A percentile compares a stretch with the other conserved stretches of the same genome.
phyloP scores from a whole-genome alignment of 768 basidiomycete species.

The Mycena leptocephala region DNA sequence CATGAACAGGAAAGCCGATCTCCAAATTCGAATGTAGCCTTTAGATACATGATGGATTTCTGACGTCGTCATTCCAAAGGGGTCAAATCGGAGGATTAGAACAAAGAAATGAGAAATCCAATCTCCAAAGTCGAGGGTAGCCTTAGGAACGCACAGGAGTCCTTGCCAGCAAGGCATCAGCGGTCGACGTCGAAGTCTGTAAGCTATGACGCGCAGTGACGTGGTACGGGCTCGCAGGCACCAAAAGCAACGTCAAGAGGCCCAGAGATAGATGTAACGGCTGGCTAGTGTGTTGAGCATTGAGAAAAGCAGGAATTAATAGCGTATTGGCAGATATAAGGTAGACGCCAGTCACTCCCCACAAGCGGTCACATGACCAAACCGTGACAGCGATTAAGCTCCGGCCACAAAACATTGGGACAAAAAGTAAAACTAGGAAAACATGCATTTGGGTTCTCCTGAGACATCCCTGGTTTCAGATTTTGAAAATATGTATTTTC shows the following conservation, averaged over 20 bases:
- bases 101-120: background rate
- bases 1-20: too few relatives aligned
- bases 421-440: too few relatives aligned
- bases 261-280: background rate
- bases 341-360: too few relatives aligned
- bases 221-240: background rate
- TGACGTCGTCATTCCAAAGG: too few relatives aligned
- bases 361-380: too few relatives aligned
- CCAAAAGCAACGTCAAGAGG: background rate
- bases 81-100: background rate
- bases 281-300: background rate
- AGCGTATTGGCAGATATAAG: background rate
- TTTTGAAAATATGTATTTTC: too few relatives aligned
- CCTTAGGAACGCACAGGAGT: background rate
- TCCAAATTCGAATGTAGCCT: too few relatives aligned
- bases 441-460: too few relatives aligned
- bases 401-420: too few relatives aligned
- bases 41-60: too few relatives aligned
- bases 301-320: background rate
- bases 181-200: background rate
- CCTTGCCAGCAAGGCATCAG: background rate
- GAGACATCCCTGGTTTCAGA: too few relatives aligned
- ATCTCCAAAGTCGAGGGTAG: background rate
- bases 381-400: too few relatives aligned
- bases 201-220: background rate